Percentiles rank a stretch among this genome's conserved stretches.
Evolutionary conservation across 306 rosid species (phyloP).

Genomic region (Quillaja saponaria): DNA sequence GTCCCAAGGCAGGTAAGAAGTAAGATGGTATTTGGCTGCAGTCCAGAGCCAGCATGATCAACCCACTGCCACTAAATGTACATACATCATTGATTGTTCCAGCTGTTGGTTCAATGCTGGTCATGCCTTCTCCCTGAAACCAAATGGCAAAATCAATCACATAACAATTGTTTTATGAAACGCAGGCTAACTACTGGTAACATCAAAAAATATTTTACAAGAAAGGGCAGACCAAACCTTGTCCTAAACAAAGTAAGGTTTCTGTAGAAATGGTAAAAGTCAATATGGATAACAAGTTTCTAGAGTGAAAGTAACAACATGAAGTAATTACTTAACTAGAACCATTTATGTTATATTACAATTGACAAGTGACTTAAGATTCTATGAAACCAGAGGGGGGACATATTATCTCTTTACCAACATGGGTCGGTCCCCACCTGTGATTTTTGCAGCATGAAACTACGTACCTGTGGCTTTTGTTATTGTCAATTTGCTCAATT

Average conservation of each 20-base stretch:
- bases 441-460: too few relatives aligned
- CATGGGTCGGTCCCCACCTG: too few relatives aligned
- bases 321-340: conserved; percentile 6
- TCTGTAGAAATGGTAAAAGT: conserved; percentile 1
- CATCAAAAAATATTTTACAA: conserved; percentile 11
- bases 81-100: conserved; percentile 86
- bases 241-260: conserved; percentile 1
- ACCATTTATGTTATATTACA: too few relatives aligned
- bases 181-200: conserved; percentile 15
- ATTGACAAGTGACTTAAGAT: too few relatives aligned
- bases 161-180: conserved; percentile 5
- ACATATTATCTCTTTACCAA: too few relatives aligned
- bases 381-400: too few relatives aligned
- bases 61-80: conserved; percentile 77
- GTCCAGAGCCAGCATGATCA: conserved; percentile 86
- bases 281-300: background rate
- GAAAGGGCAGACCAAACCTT: conserved; percentile 16
- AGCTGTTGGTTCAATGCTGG: conserved; percentile 83
- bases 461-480: too few relatives aligned
- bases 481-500: too few relatives aligned
- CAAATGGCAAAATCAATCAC: conserved; percentile 18
- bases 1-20: conserved; percentile 89
- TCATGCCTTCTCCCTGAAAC: conserved; percentile 85
- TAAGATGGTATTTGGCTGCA: conserved; percentile 83
- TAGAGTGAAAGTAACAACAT: background rate